Percentiles rank a stretch among this genome's conserved stretches.
These are phyloP conservation scores for Microdochium nivale DNA, from an alignment of 2,329 filamentous ascomycete species.

Conservation along the genomic window DNA sequence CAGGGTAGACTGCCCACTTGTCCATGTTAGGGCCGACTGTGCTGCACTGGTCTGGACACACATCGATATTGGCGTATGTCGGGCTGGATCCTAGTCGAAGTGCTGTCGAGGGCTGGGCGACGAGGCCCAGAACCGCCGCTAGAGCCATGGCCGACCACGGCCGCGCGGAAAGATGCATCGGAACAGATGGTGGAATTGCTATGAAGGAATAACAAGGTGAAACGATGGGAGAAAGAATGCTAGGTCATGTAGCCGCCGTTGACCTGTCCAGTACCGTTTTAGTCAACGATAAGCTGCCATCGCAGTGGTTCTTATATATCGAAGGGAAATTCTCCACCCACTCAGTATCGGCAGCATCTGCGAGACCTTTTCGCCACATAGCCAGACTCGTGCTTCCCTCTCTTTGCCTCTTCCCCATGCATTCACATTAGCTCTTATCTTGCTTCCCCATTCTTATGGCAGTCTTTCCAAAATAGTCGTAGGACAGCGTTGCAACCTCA, in stretches of 20 bases:
- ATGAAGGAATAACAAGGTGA: neutral
- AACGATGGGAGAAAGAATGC: neutral
- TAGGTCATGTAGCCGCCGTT: neutral
- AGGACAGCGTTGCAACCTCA: neutral
- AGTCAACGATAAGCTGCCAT: neutral
- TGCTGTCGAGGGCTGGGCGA: neutral
- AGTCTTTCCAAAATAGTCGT: neutral
- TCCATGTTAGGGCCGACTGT: conserved; percentile 11
- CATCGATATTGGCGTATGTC: neutral
- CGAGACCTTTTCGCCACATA: no score
- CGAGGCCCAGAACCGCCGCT: neutral
- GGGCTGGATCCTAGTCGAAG: conserved; percentile 1
- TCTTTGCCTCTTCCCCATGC: neutral
- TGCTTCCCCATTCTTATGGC: neutral
- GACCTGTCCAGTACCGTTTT: neutral
- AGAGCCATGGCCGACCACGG: neutral
- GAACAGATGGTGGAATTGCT: neutral
- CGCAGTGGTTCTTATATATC: neutral
- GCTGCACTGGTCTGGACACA: conserved; percentile 11
- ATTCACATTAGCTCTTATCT: neutral
- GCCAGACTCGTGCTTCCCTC: no score
- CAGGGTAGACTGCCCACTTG: conserved; percentile 16
- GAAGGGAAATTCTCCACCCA: no score
- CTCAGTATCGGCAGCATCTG: no score
- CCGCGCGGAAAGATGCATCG: neutral